Base-by-base conservation (phyloP, 495 filamentous ascomycete genomes). In the Penicillium psychrofluorescens region DNA sequence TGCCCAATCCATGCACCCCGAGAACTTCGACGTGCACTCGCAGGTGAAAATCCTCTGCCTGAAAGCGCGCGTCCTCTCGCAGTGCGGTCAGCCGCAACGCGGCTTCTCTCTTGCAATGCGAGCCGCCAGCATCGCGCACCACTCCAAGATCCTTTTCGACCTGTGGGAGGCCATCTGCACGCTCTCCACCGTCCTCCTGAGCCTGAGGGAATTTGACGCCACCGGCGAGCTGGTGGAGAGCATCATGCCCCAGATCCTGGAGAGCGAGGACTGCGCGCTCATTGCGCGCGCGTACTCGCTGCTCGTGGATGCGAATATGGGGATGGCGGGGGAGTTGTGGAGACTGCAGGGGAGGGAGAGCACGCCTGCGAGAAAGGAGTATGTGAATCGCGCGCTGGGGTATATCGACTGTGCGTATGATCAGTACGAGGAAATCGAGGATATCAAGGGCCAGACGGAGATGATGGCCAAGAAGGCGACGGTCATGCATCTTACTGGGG, bases 381-480 rank as follows among this genome's bases (percentile, higher is more conserved):
- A 79, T 50, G 58, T 90, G 27, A 78, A 76, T 6, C 77, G 74
- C 35, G 85, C 81, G 3, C 53, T 86, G 34, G 80, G 78, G 34
- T 81, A 81, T 29, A 73, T 90, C 29, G 84, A 87, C 46, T 74
- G 67, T 39, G 81, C 86, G 7, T 80, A 81, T 55, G 62, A 74
- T 56, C 78, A 85, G 44, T 94, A 76, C 50, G 79, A 85, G 34
- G 73, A 75, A 27, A 74, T 90, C 29, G 83, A 88, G 56, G 88
- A 95, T 65, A 68, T 83, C 12, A 63, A 73, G 14, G 85, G 81
- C 31, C 84, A 87, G 61, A 84, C 84, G 56, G 85, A 89, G 66
- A 83, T 87, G 79, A 78, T 94, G 70, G 85, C 85, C 2, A 91
- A 91, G 67, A 90, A 89, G 61, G 85, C 87, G 11, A 84, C 84